Percentiles rank a stretch among this genome's conserved stretches.
These are phyloP conservation scores for Cladosporium sp. DNA, from an alignment of 2,329 filamentous ascomycete genomes.

Conservation along the genomic window DNA sequence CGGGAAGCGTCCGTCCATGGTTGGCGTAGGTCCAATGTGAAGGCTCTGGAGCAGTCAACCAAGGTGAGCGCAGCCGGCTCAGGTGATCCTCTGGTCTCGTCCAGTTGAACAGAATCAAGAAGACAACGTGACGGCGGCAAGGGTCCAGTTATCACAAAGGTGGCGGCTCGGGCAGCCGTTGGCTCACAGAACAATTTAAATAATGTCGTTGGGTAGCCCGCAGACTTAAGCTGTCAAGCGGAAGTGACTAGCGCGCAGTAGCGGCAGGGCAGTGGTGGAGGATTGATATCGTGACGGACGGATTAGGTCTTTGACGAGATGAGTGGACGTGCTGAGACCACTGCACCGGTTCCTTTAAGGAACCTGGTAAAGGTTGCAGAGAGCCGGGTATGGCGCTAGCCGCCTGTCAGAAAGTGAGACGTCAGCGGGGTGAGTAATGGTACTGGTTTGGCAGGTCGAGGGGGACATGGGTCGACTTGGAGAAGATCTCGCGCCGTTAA, in stretches of 20 bases:
- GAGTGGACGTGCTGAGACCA: constrained; percentile 20
- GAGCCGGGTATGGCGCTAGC: constrained; percentile 22
- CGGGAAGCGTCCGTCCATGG: constrained; percentile 28
- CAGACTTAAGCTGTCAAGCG: constrained; percentile 13
- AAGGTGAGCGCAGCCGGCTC: background rate
- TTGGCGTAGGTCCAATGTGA: background rate
- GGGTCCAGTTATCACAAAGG: constrained; percentile 8
- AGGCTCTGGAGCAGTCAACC: background rate
- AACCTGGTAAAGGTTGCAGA: constrained; percentile 18
- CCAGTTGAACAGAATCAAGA: constrained; percentile 2
- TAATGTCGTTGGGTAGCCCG: constrained; percentile 9
- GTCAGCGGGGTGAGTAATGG: constrained; percentile 19
- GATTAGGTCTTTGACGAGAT: constrained; percentile 15
- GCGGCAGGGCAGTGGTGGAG: constrained; percentile 17
- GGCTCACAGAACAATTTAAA: background rate
- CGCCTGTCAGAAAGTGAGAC: constrained; percentile 19
- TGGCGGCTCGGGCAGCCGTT: constrained; percentile 12
- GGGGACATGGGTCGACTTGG: constrained; percentile 11
- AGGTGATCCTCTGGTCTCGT: background rate
- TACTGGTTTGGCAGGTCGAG: constrained; percentile 16
- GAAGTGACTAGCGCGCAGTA: constrained; percentile 7
- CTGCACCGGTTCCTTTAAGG: constrained; percentile 18
- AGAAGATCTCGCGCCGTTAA: constrained; percentile 4
- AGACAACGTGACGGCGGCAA: constrained; percentile 5
- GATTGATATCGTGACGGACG: constrained; percentile 18